Evolutionary conservation across 306 rosid species (phyloP), one percentile per base, ranked within the genome.

Genomic region (Quillaja saponaria): DNA sequence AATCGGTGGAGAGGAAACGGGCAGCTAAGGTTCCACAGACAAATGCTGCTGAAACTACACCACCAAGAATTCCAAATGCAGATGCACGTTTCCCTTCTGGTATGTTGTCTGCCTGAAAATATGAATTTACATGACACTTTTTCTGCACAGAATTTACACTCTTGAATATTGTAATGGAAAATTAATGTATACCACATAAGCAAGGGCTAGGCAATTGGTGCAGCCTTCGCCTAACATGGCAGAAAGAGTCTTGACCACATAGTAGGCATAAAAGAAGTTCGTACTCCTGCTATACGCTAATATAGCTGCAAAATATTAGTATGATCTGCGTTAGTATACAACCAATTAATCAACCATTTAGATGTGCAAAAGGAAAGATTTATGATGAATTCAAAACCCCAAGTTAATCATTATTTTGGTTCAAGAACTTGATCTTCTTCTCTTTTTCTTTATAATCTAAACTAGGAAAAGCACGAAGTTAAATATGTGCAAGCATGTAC

Each of bases 51-150:
- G 96, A 88, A 33, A 47, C 33, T 28, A 86, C 78, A 15, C 98
- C 96, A 13, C 85, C 73, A 3, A 91, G 85, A 31, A 88, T 67
- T 76, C 88, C 95, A 6, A 91, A 91, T 49, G 92, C 87, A 4
- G 92, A 61, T 13, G 84, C 78, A 50, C 98, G 49, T 19, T 81
- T 75, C 13, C 44, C 64, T 19, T 71, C 84, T 46, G 85, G 58
- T 56, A 83, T 79, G 34, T 55, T 75, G 51, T 91, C 98, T 17
- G 95, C 88, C 98, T 92, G 73, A 53, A 49, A 53, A 66, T 2
- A 12, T 13, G 7, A 0, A 7, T 45, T 3, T 35, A 34, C 28
- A 58, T 6, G 10, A 6, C 63, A 57, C 17, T 37, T 57, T 57
- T 3, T 31, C 8, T 15, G 2, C 0, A 5, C 58, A 5, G 8